These are phyloP conservation scores for Globisporangium barbulae DNA, from an alignment of 352 stramenopile species.

Conservation along the genomic window DNA sequence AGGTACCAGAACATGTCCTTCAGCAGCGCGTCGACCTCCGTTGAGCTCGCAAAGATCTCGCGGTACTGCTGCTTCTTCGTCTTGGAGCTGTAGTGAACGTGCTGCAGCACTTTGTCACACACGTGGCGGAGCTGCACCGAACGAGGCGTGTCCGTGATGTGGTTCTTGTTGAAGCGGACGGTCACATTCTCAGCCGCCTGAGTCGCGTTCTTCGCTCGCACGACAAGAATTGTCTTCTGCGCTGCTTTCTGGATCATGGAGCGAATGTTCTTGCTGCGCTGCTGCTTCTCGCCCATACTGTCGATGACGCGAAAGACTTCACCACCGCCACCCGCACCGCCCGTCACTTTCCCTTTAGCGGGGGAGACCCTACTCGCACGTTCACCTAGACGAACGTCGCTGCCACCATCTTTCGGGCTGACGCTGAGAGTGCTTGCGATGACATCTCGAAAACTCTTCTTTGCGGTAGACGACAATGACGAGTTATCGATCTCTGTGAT, in stretches of 20 bases:
- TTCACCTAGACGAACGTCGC: constrained; percentile 5
- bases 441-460: background rate
- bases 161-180: constrained; percentile 44
- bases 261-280: constrained; percentile 53
- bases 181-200: constrained; percentile 66
- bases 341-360: background rate
- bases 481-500: constrained; percentile 28
- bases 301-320: constrained; percentile 57
- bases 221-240: constrained; percentile 71
- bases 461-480: background rate
- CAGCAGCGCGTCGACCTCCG: constrained; percentile 51
- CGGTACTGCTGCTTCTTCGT: constrained; percentile 37
- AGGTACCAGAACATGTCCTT: constrained; percentile 82
- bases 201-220: constrained; percentile 66
- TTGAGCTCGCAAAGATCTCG: constrained; percentile 34
- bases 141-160: constrained; percentile 47
- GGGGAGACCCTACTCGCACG: constrained; percentile 11
- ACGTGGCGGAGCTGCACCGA: constrained; percentile 48
- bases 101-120: constrained; percentile 46
- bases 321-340: constrained; percentile 16
- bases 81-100: constrained; percentile 30
- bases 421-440: background rate
- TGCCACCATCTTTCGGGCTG: constrained; percentile 5
- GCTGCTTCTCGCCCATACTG: constrained; percentile 41
- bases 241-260: constrained; percentile 62